Evolutionary conservation across 495 filamentous ascomycete genomes (phyloP).

Genomic region (Penicillium flavigenum): DNA sequence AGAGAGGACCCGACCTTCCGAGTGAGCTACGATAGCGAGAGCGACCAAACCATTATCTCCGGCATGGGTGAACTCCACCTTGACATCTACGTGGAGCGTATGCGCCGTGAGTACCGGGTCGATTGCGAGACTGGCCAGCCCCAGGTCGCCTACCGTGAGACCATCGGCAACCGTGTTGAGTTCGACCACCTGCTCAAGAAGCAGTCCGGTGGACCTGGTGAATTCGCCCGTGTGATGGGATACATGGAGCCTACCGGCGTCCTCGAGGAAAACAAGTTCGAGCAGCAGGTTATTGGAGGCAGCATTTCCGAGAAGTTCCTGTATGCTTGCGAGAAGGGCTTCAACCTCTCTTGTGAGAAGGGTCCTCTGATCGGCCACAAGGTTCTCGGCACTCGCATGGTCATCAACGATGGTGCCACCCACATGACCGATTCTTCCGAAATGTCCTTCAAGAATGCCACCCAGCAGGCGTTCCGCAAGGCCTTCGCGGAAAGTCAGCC

Average conservation of each 20-base stretch:
- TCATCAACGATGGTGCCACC: constrained; percentile 94
- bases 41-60: constrained; percentile 92
- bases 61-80: constrained; percentile 99
- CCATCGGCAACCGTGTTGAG: constrained; percentile 68
- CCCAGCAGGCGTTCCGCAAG: constrained; percentile 96
- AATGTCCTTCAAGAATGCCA: constrained; percentile 96
- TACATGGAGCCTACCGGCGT: constrained; percentile 82
- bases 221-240: constrained; percentile 90
- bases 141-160: constrained; percentile 97
- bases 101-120: constrained; percentile 95
- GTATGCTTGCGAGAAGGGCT: constrained; percentile 94
- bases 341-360: constrained; percentile 78
- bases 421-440: constrained; percentile 98
- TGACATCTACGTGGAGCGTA: constrained; percentile 96
- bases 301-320: constrained; percentile 95
- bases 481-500: constrained; percentile 78
- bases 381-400: constrained; percentile 86
- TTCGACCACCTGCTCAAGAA: constrained; percentile 97
- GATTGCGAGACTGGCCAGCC: constrained; percentile 95
- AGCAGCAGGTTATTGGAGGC: constrained; percentile 83
- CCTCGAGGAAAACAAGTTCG: constrained; percentile 77
- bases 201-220: constrained; percentile 94
- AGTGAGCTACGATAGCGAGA: constrained; percentile 85
- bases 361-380: constrained; percentile 92
- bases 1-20: constrained; percentile 98